Percentiles rank a stretch among this genome's conserved stretches.
phyloP scores from a whole-genome alignment of 1,139 yeast species.

The Pichia sp. region DNA sequence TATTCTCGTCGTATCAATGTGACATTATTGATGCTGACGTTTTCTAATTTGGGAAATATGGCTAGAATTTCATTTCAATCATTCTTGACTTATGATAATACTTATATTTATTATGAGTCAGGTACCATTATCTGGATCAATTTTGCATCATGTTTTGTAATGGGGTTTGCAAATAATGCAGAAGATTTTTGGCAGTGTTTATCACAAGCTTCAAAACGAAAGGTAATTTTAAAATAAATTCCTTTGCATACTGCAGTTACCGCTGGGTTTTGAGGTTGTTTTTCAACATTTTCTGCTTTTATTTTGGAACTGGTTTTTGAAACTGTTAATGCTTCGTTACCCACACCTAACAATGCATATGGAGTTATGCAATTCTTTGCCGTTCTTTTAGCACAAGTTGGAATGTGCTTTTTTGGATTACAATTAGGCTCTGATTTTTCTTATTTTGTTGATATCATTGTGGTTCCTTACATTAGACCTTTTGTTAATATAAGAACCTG shows the following conservation, averaged over 20 bases:
- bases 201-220: not conserved
- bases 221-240: slow-evolving; percentile 34
- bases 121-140: slow-evolving; percentile 57
- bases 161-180: slow-evolving; percentile 41
- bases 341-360: slow-evolving; percentile 61
- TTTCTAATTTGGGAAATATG: slow-evolving; percentile 23
- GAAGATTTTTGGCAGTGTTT: slow-evolving; percentile 5
- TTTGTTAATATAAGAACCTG: slow-evolving; percentile 4
- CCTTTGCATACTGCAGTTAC: slow-evolving; percentile 58
- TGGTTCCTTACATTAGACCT: slow-evolving; percentile 3
- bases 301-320: slow-evolving; percentile 55
- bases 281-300: slow-evolving; percentile 74
- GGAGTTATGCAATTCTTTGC: slow-evolving; percentile 63
- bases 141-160: slow-evolving; percentile 65
- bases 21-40: slow-evolving; percentile 3
- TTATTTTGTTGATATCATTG: slow-evolving; percentile 4
- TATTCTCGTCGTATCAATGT: slow-evolving; percentile 1
- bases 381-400: slow-evolving; percentile 33
- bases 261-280: slow-evolving; percentile 81
- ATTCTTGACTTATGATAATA: slow-evolving; percentile 8
- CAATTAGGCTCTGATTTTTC: slow-evolving; percentile 39
- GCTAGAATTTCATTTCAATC: slow-evolving; percentile 27
- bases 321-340: slow-evolving; percentile 34
- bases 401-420: slow-evolving; percentile 38
- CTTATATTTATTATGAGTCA: slow-evolving; percentile 11